These are phyloP conservation scores for Phytophthora meadii DNA, from an alignment of 352 stramenopile genomes.

Conservation along the genomic window DNA sequence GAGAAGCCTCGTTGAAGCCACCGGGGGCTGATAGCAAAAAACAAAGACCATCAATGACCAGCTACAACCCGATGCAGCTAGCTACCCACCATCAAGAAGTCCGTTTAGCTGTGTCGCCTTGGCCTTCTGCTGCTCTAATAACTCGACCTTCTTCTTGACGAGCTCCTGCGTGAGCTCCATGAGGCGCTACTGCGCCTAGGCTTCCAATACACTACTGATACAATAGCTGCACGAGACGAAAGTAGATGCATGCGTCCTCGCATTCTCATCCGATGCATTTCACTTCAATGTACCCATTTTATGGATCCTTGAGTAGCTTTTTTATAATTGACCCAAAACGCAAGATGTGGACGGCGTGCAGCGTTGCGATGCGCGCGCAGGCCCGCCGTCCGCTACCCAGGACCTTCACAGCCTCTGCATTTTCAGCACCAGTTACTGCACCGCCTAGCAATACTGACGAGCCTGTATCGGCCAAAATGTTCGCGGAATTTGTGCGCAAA, in stretches of 20 bases:
- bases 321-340: too few relatives aligned
- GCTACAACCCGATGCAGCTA: too few relatives aligned
- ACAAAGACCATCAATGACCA: not conserved
- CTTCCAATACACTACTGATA: constrained; percentile 2
- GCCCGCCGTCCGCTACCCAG: constrained; percentile 3
- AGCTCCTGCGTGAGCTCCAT: constrained; percentile 65
- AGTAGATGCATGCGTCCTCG: constrained; percentile 7
- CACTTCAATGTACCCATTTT: not conserved
- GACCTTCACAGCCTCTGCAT: constrained; percentile 1
- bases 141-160: constrained; percentile 80
- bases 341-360: constrained; percentile 4
- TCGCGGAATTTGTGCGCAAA: constrained; percentile 46
- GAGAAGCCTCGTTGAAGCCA: constrained; percentile 78
- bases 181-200: not conserved
- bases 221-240: not conserved
- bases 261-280: constrained; percentile 1
- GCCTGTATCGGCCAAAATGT: constrained; percentile 40
- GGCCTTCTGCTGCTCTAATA: constrained; percentile 72
- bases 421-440: not conserved
- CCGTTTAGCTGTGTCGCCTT: constrained; percentile 69
- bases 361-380: not conserved
- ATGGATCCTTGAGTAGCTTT: not conserved
- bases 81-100: too few relatives aligned
- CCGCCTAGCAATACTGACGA: not conserved
- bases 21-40: constrained; percentile 42